These are phyloP conservation scores for Suhomyces prunicola DNA, from an alignment of 805 yeast genomes.

Conservation along the genomic window DNA sequence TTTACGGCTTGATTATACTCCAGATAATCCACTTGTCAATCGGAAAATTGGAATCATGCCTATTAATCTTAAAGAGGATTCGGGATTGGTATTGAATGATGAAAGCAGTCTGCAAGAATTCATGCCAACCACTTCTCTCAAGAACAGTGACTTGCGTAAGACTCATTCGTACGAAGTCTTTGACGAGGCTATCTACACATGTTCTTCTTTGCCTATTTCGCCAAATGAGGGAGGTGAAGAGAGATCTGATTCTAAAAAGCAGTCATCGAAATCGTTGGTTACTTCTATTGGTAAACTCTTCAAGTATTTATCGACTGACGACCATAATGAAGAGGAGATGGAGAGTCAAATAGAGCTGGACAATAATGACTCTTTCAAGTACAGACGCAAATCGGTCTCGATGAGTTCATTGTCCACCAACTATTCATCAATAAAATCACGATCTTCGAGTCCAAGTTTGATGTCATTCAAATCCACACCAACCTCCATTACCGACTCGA, in stretches of 20 bases:
- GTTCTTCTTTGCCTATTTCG: constrained; percentile 20
- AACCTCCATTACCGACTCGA: constrained; percentile 35
- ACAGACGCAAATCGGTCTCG: constrained; percentile 30
- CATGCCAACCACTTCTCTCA: constrained; percentile 12
- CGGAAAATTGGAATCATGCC: constrained; percentile 46
- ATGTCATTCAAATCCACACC: constrained; percentile 36
- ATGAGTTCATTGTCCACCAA: constrained; percentile 35
- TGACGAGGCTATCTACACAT: constrained; percentile 60
- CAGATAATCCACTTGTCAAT: constrained; percentile 45
- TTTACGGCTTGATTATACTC: constrained; percentile 20
- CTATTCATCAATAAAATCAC: constrained; percentile 26
- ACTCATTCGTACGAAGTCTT: constrained; percentile 62
- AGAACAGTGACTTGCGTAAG: constrained; percentile 39
- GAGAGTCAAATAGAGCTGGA: constrained; percentile 3
- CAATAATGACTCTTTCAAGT: constrained; percentile 4
- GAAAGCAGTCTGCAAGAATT: constrained; percentile 2
- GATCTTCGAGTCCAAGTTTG: constrained; percentile 39
- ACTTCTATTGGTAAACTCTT: constrained; percentile 35
- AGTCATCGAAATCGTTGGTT: constrained; percentile 21
- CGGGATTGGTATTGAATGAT: constrained; percentile 10
- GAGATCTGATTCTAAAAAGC: not conserved
- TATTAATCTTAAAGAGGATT: constrained; percentile 22
- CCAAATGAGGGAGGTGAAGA: constrained; percentile 4
- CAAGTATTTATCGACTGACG: constrained; percentile 35
- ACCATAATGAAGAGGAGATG: constrained; percentile 9